Base-by-base conservation (phyloP, 129 eudicot genomes). In the Tanacetum coccineum region DNA sequence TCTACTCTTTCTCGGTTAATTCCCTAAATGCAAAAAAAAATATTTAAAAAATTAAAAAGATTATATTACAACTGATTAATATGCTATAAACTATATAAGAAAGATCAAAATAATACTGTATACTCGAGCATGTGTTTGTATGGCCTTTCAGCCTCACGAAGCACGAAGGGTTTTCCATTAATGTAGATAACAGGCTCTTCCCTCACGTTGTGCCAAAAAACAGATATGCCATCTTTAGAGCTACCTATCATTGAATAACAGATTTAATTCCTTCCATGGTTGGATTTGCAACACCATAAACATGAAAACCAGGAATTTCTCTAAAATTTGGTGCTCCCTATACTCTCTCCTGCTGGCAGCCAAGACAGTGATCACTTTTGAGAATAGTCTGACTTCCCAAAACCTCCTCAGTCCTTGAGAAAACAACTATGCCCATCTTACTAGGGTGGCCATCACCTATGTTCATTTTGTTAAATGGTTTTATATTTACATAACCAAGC, bases 271-370 rank as follows among this genome's bases (percentile, higher is more conserved):
- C 98, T 73, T 87, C 98, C 32, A 88, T 67, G 14, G 98, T 92
- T 56, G 98, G 98, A 65, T 87, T 92, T n/a, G 96, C 98, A 76
- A 92, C 98, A 59, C 98, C 98, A 76, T 81, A 92, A 57, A 92
- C 96, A 17, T 96, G 93, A 76, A 92, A 92, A 36, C 89, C 96
- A 21, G 88, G 96, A 67, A 92, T 86, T 77, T 92, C 96, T 72
- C 96, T 79, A 69, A 92, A 92, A 79, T 92, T 92, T 18, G 96
- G 98, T 61, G 96, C 98, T 67, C 98, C 98, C 65, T 92, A 96
- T 62, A 92, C 88, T 81, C 95, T 80, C 70, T 85, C 98, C 74
- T 92, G 87, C 72, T 92, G 98, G 80, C 98, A 92, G 53, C 96
- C 98, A 78, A 91, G 98, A 75, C 91, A 92, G 58, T 92, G 98